phyloP scores from a whole-genome alignment of 1,284 basidiomycete genomes.

The Rhodotorula mucilaginosa region DNA sequence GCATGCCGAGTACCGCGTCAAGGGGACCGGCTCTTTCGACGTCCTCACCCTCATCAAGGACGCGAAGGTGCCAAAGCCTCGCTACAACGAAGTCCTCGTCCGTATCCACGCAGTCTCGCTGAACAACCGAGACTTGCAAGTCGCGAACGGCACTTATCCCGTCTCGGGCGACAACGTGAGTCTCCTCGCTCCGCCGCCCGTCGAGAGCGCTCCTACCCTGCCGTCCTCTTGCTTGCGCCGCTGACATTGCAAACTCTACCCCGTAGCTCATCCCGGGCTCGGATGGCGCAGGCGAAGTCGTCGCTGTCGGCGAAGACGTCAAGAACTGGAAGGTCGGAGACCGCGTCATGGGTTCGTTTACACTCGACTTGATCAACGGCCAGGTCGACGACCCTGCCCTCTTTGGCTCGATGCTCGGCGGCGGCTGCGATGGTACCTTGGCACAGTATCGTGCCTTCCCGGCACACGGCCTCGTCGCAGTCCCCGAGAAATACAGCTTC shows the following conservation, averaged over 20 bases:
- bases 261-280: slow-evolving; percentile 48
- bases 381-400: slow-evolving; percentile 5
- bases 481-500: not conserved
- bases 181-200: too few species aligned
- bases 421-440: slow-evolving; percentile 4
- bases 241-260: too few species aligned
- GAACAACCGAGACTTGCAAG: slow-evolving; percentile 48
- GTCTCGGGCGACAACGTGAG: slow-evolving; percentile 42
- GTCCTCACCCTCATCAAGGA: not conserved
- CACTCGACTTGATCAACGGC: not conserved
- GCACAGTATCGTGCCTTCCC: slow-evolving; percentile 6
- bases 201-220: not conserved
- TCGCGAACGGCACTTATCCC: slow-evolving; percentile 45
- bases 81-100: slow-evolving; percentile 35
- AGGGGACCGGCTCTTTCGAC: slow-evolving; percentile 1
- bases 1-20: slow-evolving; percentile 1
- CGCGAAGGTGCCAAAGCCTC: not conserved
- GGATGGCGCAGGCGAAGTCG: slow-evolving; percentile 51
- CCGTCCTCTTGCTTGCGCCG: not conserved
- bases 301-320: slow-evolving; percentile 48
- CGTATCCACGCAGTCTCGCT: slow-evolving; percentile 48
- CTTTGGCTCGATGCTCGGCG: slow-evolving; percentile 2
- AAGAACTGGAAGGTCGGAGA: slow-evolving; percentile 3
- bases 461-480: not conserved
- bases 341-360: slow-evolving; percentile 8